phyloP scores from a whole-genome alignment of 1,139 yeast species.

The Arxiozyma slooffiae region DNA sequence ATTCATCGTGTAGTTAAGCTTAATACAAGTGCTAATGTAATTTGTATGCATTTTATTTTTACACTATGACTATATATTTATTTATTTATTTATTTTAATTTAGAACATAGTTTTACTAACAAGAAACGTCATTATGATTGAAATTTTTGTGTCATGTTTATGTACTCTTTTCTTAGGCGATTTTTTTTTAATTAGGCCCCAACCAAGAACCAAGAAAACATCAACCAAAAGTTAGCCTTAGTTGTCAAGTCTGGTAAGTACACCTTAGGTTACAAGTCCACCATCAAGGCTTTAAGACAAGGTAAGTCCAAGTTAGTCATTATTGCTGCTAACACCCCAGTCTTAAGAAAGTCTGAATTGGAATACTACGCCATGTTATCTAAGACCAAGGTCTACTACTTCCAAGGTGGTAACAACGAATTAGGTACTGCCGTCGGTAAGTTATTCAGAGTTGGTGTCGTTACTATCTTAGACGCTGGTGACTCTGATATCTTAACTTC shows the following conservation, averaged over 20 bases:
- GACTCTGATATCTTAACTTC: constrained; percentile 89
- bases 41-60: constrained; percentile 4
- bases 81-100: not conserved
- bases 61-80: not conserved
- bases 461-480: constrained; percentile 96
- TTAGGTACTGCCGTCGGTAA: constrained; percentile 99
- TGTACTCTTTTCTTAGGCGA: not conserved
- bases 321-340: constrained; percentile 99
- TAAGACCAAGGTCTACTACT: constrained; percentile 92
- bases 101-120: constrained; percentile 14
- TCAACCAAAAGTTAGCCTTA: constrained; percentile 97
- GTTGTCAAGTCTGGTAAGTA: constrained; percentile 99
- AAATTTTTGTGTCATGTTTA: too few species aligned
- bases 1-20: constrained; percentile 5
- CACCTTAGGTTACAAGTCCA: constrained; percentile 99
- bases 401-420: constrained; percentile 99
- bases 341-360: constrained; percentile 98
- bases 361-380: constrained; percentile 99
- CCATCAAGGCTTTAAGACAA: constrained; percentile 95
- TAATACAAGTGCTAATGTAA: not conserved
- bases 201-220: constrained; percentile 79
- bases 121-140: not conserved
- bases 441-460: constrained; percentile 99
- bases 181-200: constrained; percentile 75
- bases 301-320: constrained; percentile 98